Conservation (phyloP, 345 rosid genomes). For the Syzygium aromaticum region DNA sequence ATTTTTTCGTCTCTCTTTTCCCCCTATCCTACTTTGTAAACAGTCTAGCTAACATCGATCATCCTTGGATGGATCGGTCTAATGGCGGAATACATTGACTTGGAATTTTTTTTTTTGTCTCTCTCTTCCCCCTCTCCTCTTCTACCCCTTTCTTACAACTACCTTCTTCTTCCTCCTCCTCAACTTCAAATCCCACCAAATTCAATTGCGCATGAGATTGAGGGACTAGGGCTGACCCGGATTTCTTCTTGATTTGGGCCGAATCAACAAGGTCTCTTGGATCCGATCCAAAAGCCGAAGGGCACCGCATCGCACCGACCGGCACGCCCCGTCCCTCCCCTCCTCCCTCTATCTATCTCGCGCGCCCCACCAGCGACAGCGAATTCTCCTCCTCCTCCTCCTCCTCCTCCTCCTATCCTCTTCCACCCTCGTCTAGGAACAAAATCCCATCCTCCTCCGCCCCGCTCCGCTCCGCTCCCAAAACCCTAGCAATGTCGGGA, state of each 20-base stretch:
- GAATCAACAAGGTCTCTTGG: background rate
- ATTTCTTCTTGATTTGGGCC: background rate
- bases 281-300: background rate
- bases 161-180: background rate
- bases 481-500: slow-evolving; percentile 60
- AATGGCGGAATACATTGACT: background rate
- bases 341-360: background rate
- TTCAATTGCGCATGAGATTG: background rate
- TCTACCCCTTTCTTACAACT: accelerated
- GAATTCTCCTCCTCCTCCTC: background rate
- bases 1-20: too few species aligned
- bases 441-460: background rate
- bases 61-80: background rate
- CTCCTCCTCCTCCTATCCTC: background rate
- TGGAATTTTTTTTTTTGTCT: background rate
- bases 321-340: background rate
- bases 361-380: background rate
- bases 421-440: background rate
- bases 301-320: background rate
- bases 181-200: background rate
- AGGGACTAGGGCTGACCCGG: background rate
- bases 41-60: background rate
- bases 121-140: background rate
- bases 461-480: background rate
- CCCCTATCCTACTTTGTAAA: background rate